Base-by-base conservation (phyloP, 2,329 filamentous ascomycete species). In the Ciborinia camelliae region DNA sequence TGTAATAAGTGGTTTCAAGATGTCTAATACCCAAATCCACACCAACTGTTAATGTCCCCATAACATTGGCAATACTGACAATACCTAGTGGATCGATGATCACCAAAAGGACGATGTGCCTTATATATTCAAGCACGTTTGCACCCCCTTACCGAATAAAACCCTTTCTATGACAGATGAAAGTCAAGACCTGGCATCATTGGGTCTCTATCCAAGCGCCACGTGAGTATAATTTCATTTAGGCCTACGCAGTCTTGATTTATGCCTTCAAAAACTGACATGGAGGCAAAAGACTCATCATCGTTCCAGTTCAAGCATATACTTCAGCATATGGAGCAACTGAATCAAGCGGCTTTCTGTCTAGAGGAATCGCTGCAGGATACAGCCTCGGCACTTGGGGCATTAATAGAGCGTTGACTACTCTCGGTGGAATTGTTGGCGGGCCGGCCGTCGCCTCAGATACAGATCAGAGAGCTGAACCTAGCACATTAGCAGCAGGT, bases 51-150 rank as follows among this genome's bases (percentile, higher is more conserved):
- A 26, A 54, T 2, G 18, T 32, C 1, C n/a, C 14, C 30, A 37
- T 12, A 7, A 23, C 48, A 45, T 41, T 28, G n/a, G 30, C 30
- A 48, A 58, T 45, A 35, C 63, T 64, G 14, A 64, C 63, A 14
- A 20, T 26, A 15, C 39, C 1, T 53, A 65, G 58, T 97, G 92
- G 90, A 83, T 98, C 9, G 90, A 94, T 63, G 79, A 82, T 64
- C 80, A 84, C 43, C 81, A 85, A 67, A 83, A 85, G 51, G 83
- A 82, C 26, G 79, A 82, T 37, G 75, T 81, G 15, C 90, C 92
- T 0, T 98, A 92, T 76, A 89, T 84, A 15, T 93, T 98, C 78
- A 92, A 92, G 73, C 86, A 96, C 55, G 87, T 97, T 43, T 81
- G 96, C 2, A 88, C 90, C 0, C 93, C 93, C 0, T 79, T 86